These are phyloP conservation scores for Wallacemonas collosoma DNA, from an alignment of 208 protist genomes.

Conservation along the genomic window DNA sequence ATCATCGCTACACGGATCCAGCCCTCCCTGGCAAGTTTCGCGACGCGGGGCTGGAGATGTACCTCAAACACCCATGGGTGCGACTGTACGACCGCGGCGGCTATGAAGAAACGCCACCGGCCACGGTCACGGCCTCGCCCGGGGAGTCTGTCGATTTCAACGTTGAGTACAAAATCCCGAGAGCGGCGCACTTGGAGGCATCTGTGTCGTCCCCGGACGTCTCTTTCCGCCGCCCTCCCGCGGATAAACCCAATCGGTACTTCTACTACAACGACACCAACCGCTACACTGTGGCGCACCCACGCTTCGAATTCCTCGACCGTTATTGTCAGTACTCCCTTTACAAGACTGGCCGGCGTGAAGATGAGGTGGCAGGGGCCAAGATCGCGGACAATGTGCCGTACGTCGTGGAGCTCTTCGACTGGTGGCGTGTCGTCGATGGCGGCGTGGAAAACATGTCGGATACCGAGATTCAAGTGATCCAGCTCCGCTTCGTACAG, in stretches of 20 bases:
- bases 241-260: conserved; percentile 33
- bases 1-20: conserved; percentile 57
- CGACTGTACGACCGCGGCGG: conserved; percentile 68
- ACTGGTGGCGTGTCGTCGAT: conserved; percentile 67
- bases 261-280: conserved; percentile 74
- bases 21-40: conserved; percentile 49
- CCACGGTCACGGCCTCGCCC: conserved; percentile 21
- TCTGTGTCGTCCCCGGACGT: conserved; percentile 28
- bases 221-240: conserved; percentile 54
- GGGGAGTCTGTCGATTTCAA: conserved; percentile 53
- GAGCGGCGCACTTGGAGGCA: conserved; percentile 40
- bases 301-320: conserved; percentile 78
- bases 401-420: conserved; percentile 52
- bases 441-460: conserved; percentile 53
- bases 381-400: conserved; percentile 25
- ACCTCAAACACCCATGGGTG: conserved; percentile 56
- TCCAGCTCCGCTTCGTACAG: conserved; percentile 56
- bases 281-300: conserved; percentile 62
- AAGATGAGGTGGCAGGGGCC: conserved; percentile 39
- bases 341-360: conserved; percentile 66
- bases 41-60: conserved; percentile 69
- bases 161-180: conserved; percentile 56
- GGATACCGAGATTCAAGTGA: conserved; percentile 80
- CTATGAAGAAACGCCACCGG: conserved; percentile 50
- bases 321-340: conserved; percentile 85